Conservation (phyloP, 371 early-diverging fungal species). For the Mucor mucedo region DNA sequence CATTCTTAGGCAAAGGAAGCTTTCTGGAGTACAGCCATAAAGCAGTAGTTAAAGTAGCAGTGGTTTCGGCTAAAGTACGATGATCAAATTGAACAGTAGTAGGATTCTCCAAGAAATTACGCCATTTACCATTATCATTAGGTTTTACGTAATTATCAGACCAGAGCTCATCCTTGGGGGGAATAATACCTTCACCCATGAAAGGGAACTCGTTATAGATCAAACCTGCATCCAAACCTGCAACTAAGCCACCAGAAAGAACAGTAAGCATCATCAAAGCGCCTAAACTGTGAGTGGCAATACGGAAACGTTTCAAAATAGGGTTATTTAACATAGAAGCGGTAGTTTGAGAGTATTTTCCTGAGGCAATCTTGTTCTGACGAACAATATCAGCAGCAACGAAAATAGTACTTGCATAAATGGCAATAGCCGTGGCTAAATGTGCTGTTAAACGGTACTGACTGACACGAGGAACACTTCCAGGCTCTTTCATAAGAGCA, state of each 20-base stretch:
- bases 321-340: slow-evolving; percentile 62
- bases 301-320: slow-evolving; percentile 62
- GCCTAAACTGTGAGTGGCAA: slow-evolving; percentile 63
- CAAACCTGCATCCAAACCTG: slow-evolving; percentile 96
- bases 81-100: slow-evolving; percentile 95
- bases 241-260: slow-evolving; percentile 94
- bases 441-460: slow-evolving; percentile 95
- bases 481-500: slow-evolving; percentile 77
- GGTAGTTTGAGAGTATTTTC: slow-evolving; percentile 46
- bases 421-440: slow-evolving; percentile 86
- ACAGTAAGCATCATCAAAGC: slow-evolving; percentile 86
- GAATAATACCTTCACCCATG: slow-evolving; percentile 85
- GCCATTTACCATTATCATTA: slow-evolving; percentile 67
- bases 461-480: slow-evolving; percentile 90
- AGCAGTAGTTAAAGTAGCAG: slow-evolving; percentile 71
- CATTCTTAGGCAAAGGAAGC: slow-evolving; percentile 73
- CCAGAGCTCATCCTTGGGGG: slow-evolving; percentile 77
- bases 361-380: slow-evolving; percentile 63
- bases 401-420: slow-evolving; percentile 80
- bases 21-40: slow-evolving; percentile 77
- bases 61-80: slow-evolving; percentile 86
- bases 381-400: slow-evolving; percentile 81
- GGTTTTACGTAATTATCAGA: slow-evolving; percentile 61
- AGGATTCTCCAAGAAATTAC: slow-evolving; percentile 92
- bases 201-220: slow-evolving; percentile 94